Evolutionary conservation across 768 basidiomycete species (phyloP).

Genomic region (Termitomyces sp.): DNA sequence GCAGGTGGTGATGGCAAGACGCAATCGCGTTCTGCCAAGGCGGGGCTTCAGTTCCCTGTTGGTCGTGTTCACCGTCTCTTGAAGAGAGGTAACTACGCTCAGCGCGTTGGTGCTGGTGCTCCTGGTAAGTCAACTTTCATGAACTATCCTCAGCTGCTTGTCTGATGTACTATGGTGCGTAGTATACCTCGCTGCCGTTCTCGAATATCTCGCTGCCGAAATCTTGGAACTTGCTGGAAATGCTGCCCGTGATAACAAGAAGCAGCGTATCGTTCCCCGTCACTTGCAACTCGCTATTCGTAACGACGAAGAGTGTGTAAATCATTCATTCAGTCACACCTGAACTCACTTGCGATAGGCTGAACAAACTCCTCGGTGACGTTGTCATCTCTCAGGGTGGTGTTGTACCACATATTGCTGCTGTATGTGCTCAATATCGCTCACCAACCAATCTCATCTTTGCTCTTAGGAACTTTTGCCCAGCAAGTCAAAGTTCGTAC

Average conservation of each 20-base stretch:
- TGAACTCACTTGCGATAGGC: conserved; percentile 30
- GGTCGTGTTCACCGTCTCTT: conserved; percentile 91
- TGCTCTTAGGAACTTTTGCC: conserved; percentile 35
- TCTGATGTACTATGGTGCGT: conserved; percentile 1
- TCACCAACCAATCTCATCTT: background rate
- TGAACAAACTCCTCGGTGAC: conserved; percentile 68
- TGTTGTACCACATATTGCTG: conserved; percentile 78
- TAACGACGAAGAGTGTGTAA: conserved; percentile 81
- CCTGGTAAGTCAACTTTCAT: conserved; percentile 48
- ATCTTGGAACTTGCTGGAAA: conserved; percentile 93
- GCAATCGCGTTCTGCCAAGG: conserved; percentile 69
- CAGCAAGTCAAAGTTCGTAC: conserved; percentile 33
- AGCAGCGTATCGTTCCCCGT: conserved; percentile 93
- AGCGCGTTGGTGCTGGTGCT: conserved; percentile 86
- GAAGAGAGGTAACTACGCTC: conserved; percentile 83
- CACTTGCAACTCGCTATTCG: conserved; percentile 94
- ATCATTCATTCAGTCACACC: background rate
- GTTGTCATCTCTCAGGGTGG: conserved; percentile 96
- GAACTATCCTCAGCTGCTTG: background rate
- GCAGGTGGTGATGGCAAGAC: conserved; percentile 49
- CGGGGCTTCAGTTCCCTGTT: conserved; percentile 85
- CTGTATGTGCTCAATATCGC: conserved; percentile 23
- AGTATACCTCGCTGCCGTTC: conserved; percentile 92
- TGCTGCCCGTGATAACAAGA: conserved; percentile 88
- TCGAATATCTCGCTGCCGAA: conserved; percentile 91